A percentile compares a stretch with the other conserved stretches of the same genome.
These are phyloP conservation scores for Camillea tinctor DNA, from an alignment of 2,329 filamentous ascomycete species.

Conservation along the genomic window DNA sequence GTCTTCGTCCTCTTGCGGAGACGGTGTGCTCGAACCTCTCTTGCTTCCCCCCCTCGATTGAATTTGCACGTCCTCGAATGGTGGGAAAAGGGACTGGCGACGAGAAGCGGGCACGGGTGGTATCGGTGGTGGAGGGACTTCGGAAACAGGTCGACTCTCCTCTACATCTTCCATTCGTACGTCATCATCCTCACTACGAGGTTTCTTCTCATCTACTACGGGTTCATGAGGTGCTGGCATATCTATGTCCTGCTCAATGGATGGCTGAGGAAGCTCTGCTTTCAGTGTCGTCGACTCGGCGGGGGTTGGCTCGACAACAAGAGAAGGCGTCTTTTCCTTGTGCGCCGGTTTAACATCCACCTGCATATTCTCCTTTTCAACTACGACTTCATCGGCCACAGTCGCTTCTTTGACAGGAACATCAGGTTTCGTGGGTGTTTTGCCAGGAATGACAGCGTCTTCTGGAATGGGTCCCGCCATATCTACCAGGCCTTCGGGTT, in stretches of 20 bases:
- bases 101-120: slow-evolving; percentile 15
- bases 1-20: slow-evolving; percentile 50
- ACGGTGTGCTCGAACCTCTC: slow-evolving; percentile 43
- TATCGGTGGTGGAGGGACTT: slow-evolving; percentile 14
- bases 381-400: slow-evolving; percentile 2
- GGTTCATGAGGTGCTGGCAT: slow-evolving; percentile 12
- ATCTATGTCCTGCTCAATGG: slow-evolving; percentile 29
- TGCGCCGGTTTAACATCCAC: slow-evolving; percentile 5
- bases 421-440: slow-evolving; percentile 17
- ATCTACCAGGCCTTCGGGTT: slow-evolving; percentile 42
- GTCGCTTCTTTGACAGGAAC: slow-evolving; percentile 22
- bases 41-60: slow-evolving; percentile 28
- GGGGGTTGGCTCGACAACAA: slow-evolving; percentile 10
- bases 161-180: slow-evolving; percentile 38
- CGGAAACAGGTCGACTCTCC: slow-evolving; percentile 20
- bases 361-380: not conserved
- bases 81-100: slow-evolving; percentile 19
- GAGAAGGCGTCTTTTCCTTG: slow-evolving; percentile 19
- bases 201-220: slow-evolving; percentile 11
- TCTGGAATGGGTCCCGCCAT: slow-evolving; percentile 44
- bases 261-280: slow-evolving; percentile 26
- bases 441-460: slow-evolving; percentile 23
- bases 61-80: slow-evolving; percentile 29
- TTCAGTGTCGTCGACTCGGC: slow-evolving; percentile 5
- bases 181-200: slow-evolving; percentile 30